Evolutionary conservation across 2,329 filamentous ascomycete genomes (phyloP).

Genomic region (Xylaria sp.): DNA sequence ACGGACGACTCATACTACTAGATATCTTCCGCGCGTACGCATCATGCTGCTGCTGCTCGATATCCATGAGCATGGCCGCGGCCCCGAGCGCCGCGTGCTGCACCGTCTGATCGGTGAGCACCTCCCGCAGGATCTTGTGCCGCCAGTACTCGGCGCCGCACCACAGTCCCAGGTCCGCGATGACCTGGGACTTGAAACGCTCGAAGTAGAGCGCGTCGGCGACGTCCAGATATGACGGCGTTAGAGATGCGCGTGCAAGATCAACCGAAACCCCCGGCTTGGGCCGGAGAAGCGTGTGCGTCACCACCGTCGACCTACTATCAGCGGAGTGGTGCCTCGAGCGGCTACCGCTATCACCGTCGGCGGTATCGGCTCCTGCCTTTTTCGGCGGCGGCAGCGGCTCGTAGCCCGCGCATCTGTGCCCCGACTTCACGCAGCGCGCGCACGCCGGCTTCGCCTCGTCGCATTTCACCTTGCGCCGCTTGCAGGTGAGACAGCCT

Average conservation of each 20-base stretch:
- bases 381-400: neutral
- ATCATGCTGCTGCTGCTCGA: constrained; percentile 33
- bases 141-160: constrained; percentile 40
- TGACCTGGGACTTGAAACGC: constrained; percentile 40
- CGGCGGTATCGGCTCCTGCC: neutral
- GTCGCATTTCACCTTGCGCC: constrained; percentile 42
- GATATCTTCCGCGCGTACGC: neutral
- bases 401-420: constrained; percentile 39
- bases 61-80: constrained; percentile 40
- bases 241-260: constrained; percentile 33
- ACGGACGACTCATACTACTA: neutral
- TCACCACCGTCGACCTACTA: neutral
- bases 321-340: constrained; percentile 10
- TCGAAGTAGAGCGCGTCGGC: constrained; percentile 41
- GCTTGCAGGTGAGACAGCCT: constrained; percentile 43
- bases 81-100: constrained; percentile 40
- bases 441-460: constrained; percentile 41
- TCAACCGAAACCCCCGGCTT: constrained; percentile 19
- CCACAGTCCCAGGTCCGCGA: constrained; percentile 39
- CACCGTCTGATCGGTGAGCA: constrained; percentile 39
- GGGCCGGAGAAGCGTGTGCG: constrained; percentile 24
- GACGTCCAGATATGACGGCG: constrained; percentile 35
- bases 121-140: constrained; percentile 36
- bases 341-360: neutral
- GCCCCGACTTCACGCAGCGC: constrained; percentile 39